Percentiles rank a stretch among this genome's conserved stretches.
Conservation (phyloP, 495 filamentous ascomycete genomes). For the Lasiosphaeriaceae sp. region DNA sequence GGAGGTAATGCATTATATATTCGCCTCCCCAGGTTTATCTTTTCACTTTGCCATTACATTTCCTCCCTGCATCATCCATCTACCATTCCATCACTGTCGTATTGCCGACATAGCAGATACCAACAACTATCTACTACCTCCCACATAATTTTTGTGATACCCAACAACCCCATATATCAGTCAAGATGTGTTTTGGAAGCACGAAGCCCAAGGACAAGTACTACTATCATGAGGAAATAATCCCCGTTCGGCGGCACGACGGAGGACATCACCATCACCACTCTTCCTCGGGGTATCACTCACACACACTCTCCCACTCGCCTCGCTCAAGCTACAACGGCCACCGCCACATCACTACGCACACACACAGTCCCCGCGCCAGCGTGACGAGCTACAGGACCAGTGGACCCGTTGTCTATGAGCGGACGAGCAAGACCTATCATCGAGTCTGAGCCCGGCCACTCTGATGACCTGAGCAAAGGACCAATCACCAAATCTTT, state of each 20-base stretch:
- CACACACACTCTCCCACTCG: conserved; percentile 2
- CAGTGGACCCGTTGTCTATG: conserved; percentile 10
- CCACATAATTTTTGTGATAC: background rate
- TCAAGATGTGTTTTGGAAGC: conserved; percentile 41
- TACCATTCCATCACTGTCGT: too few relatives aligned
- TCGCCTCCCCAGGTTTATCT: too few relatives aligned
- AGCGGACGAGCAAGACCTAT: conserved; percentile 9
- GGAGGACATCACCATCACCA: conserved; percentile 22
- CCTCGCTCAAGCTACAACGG: conserved; percentile 2
- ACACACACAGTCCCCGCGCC: conserved; percentile 25
- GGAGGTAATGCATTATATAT: too few relatives aligned
- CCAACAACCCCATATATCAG: background rate
- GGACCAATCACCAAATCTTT: background rate
- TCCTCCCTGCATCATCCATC: too few relatives aligned
- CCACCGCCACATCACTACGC: conserved; percentile 3
- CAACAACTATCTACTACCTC: too few relatives aligned
- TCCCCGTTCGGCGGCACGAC: conserved; percentile 33
- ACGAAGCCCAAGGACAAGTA: conserved; percentile 34
- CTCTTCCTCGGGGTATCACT: background rate
- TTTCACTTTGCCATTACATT: too few relatives aligned
- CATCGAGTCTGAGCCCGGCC: too few relatives aligned
- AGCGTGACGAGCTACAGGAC: conserved; percentile 30
- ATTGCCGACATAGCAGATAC: too few relatives aligned
- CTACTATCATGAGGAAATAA: conserved; percentile 48
- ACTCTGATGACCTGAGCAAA: too few relatives aligned